A percentile compares a stretch with the other conserved stretches of the same genome.
Conservation (phyloP, 2,329 filamentous ascomycete genomes). For the Verticillium albo-atrum region DNA sequence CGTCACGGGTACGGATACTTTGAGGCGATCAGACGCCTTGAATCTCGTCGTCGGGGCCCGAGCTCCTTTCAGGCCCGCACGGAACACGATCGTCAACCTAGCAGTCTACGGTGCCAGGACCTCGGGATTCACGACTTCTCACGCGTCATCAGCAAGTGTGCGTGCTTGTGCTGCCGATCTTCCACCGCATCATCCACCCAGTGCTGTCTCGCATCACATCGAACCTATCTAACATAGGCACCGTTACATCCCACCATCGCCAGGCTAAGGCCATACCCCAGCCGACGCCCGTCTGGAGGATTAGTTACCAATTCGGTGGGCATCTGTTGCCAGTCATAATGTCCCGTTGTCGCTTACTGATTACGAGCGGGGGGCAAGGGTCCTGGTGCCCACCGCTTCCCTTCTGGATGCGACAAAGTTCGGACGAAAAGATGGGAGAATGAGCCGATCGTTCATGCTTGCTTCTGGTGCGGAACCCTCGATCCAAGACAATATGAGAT, state of each 20-base stretch:
- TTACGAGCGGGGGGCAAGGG: neutral
- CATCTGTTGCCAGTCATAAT: neutral
- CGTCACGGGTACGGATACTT: neutral
- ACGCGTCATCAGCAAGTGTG: neutral
- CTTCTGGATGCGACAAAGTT: neutral
- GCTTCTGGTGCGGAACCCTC: neutral
- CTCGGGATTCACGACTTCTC: neutral
- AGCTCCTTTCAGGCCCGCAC: neutral
- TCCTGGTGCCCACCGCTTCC: neutral
- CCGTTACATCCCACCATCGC: neutral
- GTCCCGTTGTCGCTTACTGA: neutral
- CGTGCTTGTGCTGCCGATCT: neutral
- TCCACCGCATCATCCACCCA: neutral
- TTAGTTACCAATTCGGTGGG: neutral
- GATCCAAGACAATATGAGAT: constrained; percentile 1
- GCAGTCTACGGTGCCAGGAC: neutral
- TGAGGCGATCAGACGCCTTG: neutral
- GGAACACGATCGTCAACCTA: neutral
- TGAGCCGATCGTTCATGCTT: constrained; percentile 4
- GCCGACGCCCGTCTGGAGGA: no score
- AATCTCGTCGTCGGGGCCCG: neutral
- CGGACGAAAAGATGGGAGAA: constrained; percentile 3
- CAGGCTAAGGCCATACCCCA: no score
- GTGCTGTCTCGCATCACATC: neutral
- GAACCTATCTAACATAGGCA: neutral